A percentile compares a stretch with the other conserved stretches of the same genome.
These are phyloP conservation scores for Coemansia sp. DNA, from an alignment of 192 early-diverging fungal species.

Conservation along the genomic window DNA sequence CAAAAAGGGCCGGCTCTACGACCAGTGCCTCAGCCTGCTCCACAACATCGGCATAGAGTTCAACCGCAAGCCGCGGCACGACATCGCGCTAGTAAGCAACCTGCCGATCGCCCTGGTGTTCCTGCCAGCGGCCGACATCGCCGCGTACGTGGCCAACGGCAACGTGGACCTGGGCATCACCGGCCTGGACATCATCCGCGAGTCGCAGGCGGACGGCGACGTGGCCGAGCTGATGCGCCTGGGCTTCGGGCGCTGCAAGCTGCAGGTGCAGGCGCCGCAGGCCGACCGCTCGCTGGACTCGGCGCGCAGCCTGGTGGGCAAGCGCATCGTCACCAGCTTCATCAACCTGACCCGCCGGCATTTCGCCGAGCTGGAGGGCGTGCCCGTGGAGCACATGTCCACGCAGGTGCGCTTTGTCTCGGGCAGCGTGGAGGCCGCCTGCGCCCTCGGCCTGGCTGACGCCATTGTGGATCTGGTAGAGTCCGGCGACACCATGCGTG, in stretches of 20 bases:
- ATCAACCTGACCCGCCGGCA: constrained; percentile 62
- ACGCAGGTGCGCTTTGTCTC: constrained; percentile 85
- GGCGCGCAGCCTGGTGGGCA: constrained; percentile 77
- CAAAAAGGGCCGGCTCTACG: constrained; percentile 96
- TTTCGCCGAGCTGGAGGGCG: constrained; percentile 76
- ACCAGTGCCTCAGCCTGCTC: constrained; percentile 79
- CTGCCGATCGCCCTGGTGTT: constrained; percentile 93
- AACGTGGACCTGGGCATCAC: constrained; percentile 97
- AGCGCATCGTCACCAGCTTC: constrained; percentile 94
- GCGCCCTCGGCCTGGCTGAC: constrained; percentile 93
- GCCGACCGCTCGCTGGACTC: constrained; percentile 35
- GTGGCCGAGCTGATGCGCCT: constrained; percentile 66
- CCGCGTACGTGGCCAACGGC: constrained; percentile 92
- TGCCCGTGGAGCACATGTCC: constrained; percentile 45
- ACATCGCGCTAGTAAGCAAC: constrained; percentile 95
- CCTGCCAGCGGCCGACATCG: constrained; percentile 92
- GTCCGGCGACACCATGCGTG: constrained; percentile 99
- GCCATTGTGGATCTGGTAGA: constrained; percentile 84
- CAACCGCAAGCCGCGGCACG: constrained; percentile 89
- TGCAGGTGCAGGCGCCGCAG: constrained; percentile 89
- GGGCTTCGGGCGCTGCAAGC: constrained; percentile 91
- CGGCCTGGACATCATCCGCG: constrained; percentile 92
- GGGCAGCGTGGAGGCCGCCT: constrained; percentile 95
- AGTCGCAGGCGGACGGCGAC: constrained; percentile 71
- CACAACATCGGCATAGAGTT: constrained; percentile 93